These are phyloP conservation scores for Nyssa sinensis DNA, from an alignment of 148 eudicot genomes.

Conservation along the genomic window DNA sequence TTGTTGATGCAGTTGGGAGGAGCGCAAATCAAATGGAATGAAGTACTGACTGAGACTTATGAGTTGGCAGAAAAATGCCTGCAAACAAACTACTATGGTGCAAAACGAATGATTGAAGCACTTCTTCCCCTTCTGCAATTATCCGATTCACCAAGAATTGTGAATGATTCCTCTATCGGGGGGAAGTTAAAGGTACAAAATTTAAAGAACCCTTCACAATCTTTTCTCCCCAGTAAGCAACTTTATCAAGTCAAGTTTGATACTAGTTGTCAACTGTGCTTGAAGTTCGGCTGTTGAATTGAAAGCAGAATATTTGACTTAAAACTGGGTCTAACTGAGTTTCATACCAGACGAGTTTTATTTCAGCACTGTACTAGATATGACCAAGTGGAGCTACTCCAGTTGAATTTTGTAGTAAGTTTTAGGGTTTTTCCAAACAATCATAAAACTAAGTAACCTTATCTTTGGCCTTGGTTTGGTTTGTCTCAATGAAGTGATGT, in stretches of 20 bases:
- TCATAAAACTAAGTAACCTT: no score
- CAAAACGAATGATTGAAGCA: slow-evolving; percentile 35
- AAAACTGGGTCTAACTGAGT: no score
- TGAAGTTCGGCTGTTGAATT: background rate
- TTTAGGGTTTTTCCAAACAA: no score
- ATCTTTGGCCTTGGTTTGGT: no score
- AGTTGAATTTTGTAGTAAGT: no score
- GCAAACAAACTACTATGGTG: slow-evolving; percentile 54
- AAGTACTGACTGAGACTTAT: slow-evolving; percentile 26
- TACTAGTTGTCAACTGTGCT: background rate
- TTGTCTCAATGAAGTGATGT: no score
- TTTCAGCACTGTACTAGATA: no score
- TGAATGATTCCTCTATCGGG: slow-evolving; percentile 39
- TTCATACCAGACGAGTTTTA: no score
- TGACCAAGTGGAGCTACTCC: no score
- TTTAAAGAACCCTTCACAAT: no score
- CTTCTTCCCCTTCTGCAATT: slow-evolving; percentile 46
- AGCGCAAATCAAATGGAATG: background rate
- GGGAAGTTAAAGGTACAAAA: slow-evolving; percentile 44
- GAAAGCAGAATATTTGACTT: background rate
- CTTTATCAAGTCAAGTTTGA: no score
- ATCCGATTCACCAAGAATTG: slow-evolving; percentile 56
- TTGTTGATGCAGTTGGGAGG: background rate
- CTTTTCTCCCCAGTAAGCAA: background rate
- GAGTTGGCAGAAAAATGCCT: slow-evolving; percentile 43